Base-by-base conservation (phyloP, 352 stramenopile genomes). In the Pelagophyceae sp. region DNA sequence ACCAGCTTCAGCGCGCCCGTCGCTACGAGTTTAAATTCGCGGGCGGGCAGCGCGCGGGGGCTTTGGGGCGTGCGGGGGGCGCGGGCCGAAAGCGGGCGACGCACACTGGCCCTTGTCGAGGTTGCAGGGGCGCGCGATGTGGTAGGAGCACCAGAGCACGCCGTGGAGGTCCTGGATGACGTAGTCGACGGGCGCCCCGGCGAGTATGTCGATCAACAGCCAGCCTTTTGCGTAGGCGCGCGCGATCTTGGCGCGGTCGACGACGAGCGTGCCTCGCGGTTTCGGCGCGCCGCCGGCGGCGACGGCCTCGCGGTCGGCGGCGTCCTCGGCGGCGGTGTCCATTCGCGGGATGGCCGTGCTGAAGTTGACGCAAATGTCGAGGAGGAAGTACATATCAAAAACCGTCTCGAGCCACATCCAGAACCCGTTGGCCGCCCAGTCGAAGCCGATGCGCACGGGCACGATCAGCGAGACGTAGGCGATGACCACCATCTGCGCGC, bases 301-400 rank as follows among this genome's bases (percentile, higher is more conserved):
- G 6, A 65, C 58, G 58, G 29, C 58, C 6, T 6, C 29, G n/a
- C 58, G 58, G 23, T 67, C 29, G 58, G 23, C 45, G 11, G 45
- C 45, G 45, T 54, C 11, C 23, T 23, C 45, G 45, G 11, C 45
- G 45, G 45, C 45, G n/a, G n/a, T n/a, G n/a, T n/a, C n/a, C 5
- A 6, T n/a, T 17, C 29, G 11, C 5, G 29, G 33, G 15, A 74
- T 33, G 35, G 67, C 38, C 33, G 67, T 74, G 33, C 51, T 1
- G 35, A 74, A 60, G 17, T 37, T 37, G 25, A 74, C 1, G 20
- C 1, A 20, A n/a, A 74, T 23, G 67, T 74, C 67, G 27, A 51
- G n/a, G 11, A 74, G 25, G 33, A 74, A 74, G 33, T 74, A 58
- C 2, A 74, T 27, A n/a, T 74, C 67, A n/a, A 74, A n/a, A 23